These are phyloP conservation scores for Leucosporidium creatinivorum DNA, from an alignment of 768 basidiomycete genomes.

Conservation along the genomic window DNA sequence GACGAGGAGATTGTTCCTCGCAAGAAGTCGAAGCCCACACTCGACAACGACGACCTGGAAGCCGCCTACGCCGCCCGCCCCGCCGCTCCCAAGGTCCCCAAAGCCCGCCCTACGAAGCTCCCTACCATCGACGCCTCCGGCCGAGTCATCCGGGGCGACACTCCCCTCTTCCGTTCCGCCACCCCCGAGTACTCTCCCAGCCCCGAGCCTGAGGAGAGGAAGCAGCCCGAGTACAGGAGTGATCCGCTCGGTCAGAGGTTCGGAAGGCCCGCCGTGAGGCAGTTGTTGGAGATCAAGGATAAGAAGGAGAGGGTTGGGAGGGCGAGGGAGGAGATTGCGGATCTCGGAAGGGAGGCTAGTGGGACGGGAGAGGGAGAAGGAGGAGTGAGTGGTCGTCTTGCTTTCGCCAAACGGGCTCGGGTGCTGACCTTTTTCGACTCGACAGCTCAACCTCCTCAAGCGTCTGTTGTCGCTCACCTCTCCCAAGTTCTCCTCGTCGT, in stretches of 20 bases:
- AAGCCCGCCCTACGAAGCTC: slow-evolving; percentile 29
- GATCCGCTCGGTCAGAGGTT: slow-evolving; percentile 60
- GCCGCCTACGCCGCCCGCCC: slow-evolving; percentile 43
- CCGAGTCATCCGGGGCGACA: slow-evolving; percentile 39
- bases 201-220: slow-evolving; percentile 12
- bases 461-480: slow-evolving; percentile 85
- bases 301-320: slow-evolving; percentile 59
- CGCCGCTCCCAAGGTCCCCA: slow-evolving; percentile 42
- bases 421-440: background rate
- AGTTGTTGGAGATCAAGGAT: slow-evolving; percentile 61
- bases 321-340: slow-evolving; percentile 90
- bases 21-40: slow-evolving; percentile 50
- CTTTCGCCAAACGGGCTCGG: background rate
- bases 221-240: slow-evolving; percentile 23
- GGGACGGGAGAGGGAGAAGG: slow-evolving; percentile 88
- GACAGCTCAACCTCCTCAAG: slow-evolving; percentile 74
- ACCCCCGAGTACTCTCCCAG: slow-evolving; percentile 7
- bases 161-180: slow-evolving; percentile 3
- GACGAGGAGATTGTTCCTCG: slow-evolving; percentile 37
- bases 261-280: slow-evolving; percentile 70
- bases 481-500: slow-evolving; percentile 58
- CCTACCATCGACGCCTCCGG: slow-evolving; percentile 43
- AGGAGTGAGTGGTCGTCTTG: slow-evolving; percentile 2
- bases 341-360: slow-evolving; percentile 85
- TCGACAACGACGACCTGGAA: slow-evolving; percentile 49